phyloP scores from a whole-genome alignment of 2,329 filamentous ascomycete species.

The Thielaviopsis ethacetica region DNA sequence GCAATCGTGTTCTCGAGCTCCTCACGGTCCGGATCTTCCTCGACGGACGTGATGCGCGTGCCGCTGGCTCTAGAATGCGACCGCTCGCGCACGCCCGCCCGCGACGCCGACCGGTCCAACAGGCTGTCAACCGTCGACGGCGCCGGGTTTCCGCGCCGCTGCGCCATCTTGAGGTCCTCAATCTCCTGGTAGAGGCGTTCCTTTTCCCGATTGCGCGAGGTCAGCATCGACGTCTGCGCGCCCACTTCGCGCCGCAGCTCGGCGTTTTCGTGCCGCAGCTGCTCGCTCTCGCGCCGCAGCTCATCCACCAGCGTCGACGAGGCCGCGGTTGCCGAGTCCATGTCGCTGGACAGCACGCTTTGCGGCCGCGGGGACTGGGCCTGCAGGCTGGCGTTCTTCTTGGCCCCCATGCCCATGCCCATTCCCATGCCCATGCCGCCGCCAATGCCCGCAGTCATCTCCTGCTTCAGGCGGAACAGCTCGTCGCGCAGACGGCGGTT shows the following conservation, averaged over 20 bases:
- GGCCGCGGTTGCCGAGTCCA: slow-evolving; percentile 31
- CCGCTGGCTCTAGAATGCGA: slow-evolving; percentile 61
- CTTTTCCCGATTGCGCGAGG: slow-evolving; percentile 86
- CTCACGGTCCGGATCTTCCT: slow-evolving; percentile 66
- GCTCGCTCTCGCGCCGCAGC: slow-evolving; percentile 48
- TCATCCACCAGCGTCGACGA: slow-evolving; percentile 63
- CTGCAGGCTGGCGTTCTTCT: slow-evolving; percentile 30
- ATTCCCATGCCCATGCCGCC: slow-evolving; percentile 23
- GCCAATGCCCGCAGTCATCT: slow-evolving; percentile 23
- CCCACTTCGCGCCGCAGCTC: slow-evolving; percentile 83
- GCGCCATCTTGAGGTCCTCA: slow-evolving; percentile 82
- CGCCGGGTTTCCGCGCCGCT: slow-evolving; percentile 46
- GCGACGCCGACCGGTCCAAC: slow-evolving; percentile 82
- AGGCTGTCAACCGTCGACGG: slow-evolving; percentile 70
- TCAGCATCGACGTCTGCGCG: slow-evolving; percentile 94
- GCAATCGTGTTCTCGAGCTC: slow-evolving; percentile 73
- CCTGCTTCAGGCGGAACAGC: slow-evolving; percentile 53
- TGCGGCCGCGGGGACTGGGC: slow-evolving; percentile 30
- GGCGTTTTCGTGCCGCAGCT: slow-evolving; percentile 80
- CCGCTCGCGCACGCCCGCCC: slow-evolving; percentile 51
- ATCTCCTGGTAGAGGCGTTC: slow-evolving; percentile 93
- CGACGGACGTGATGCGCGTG: slow-evolving; percentile 41
- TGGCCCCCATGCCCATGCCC: slow-evolving; percentile 46
- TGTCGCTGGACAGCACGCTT: slow-evolving; percentile 32
- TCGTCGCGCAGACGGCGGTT: slow-evolving; percentile 74